phyloP scores from a whole-genome alignment of 208 protist genomes.

The Wallacemonas sp. region DNA sequence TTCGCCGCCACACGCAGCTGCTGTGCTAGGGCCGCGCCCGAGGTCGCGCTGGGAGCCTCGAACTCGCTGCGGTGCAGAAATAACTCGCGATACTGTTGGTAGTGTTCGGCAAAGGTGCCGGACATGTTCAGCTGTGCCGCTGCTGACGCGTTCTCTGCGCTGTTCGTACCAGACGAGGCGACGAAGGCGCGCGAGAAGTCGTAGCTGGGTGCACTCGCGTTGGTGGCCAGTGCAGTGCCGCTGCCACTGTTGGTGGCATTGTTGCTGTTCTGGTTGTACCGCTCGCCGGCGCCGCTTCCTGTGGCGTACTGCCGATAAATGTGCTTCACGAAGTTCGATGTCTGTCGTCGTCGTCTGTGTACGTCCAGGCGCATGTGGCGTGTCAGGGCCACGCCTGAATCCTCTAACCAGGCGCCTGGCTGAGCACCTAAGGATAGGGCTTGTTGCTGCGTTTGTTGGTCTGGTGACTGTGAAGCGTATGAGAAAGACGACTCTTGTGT shows the following conservation, averaged over 20 bases:
- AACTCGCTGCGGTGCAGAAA: constrained; percentile 16
- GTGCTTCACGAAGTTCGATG: neutral
- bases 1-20: too few species aligned
- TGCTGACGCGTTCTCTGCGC: neutral
- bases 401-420: neutral
- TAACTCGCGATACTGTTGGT: constrained; percentile 7
- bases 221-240: neutral
- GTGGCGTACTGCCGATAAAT: neutral
- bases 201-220: neutral
- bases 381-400: neutral
- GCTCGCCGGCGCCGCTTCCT: neutral
- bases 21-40: too few species aligned
- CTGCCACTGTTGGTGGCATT: too few species aligned
- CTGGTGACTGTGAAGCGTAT: neutral
- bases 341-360: neutral
- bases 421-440: neutral
- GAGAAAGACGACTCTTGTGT: neutral
- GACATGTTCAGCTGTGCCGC: neutral
- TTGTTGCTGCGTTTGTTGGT: too few species aligned
- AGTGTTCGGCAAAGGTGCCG: constrained; percentile 2
- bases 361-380: neutral
- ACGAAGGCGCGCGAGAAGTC: neutral
- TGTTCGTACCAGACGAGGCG: neutral
- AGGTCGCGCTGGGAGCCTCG: too few species aligned
- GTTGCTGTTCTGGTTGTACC: neutral